Conservation (phyloP, 2,329 filamentous ascomycete species). For the Chaetomiaceae sp. region DNA sequence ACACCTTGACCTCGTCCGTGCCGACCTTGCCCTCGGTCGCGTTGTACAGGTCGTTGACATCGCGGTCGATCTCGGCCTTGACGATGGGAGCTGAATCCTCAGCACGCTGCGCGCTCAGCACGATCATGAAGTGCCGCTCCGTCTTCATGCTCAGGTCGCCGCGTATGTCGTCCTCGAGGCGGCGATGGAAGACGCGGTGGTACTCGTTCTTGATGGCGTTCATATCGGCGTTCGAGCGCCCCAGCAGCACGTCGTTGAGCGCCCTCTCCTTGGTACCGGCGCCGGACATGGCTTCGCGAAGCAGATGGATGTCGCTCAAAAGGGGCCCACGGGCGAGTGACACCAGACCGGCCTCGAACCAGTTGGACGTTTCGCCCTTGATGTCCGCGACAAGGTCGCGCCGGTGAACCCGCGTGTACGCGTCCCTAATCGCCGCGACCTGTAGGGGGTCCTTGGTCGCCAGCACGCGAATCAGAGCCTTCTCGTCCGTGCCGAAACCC, state of each 20-base stretch:
- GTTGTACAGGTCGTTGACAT: conserved; percentile 69
- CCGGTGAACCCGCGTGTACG: conserved; percentile 58
- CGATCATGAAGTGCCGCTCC: conserved; percentile 75
- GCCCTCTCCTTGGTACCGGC: conserved; percentile 79
- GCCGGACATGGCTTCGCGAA: conserved; percentile 68
- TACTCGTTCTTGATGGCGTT: conserved; percentile 79
- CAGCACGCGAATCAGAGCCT: conserved; percentile 63
- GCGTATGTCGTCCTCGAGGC: conserved; percentile 66
- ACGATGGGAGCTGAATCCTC: conserved; percentile 73
- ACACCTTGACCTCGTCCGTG: conserved; percentile 71
- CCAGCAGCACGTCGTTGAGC: conserved; percentile 79
- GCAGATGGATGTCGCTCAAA: conserved; percentile 63
- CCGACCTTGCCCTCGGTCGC: conserved; percentile 68
- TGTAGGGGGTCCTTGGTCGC: conserved; percentile 71
- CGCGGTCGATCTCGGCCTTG: conserved; percentile 65
- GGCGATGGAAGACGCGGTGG: conserved; percentile 56
- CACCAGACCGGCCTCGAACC: conserved; percentile 68
- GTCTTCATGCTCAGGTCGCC: conserved; percentile 82
- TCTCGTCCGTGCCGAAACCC: conserved; percentile 82
- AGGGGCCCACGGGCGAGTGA: conserved; percentile 75
- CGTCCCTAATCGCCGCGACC: conserved; percentile 58
- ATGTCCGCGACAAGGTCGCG: conserved; percentile 71
- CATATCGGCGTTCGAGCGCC: conserved; percentile 80
- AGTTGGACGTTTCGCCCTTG: conserved; percentile 67
- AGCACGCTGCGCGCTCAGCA: conserved; percentile 64